Base-by-base conservation (phyloP, 2,329 filamentous ascomycete genomes). In the Acephala macrosclerotiorum region DNA sequence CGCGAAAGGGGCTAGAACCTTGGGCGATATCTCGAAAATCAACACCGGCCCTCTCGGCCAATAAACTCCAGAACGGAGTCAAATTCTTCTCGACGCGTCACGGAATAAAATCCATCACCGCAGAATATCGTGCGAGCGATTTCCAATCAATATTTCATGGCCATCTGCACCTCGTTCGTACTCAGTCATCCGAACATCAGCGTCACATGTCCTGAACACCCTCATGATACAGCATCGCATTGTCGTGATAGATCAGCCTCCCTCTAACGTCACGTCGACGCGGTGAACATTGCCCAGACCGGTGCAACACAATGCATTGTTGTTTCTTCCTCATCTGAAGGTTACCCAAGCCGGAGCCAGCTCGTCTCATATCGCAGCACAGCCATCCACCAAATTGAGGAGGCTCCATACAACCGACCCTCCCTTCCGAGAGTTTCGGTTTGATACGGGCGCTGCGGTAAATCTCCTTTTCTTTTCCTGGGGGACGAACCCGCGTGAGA, bases 11-110 rank as follows among this genome's bases (percentile, higher is more conserved):
- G 29, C 29, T 9, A 33, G 29, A 33, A 33, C 29, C 29, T 9
- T 12, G 40, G 18, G 40, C 40, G 40, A 42, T 42, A 42, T 42
- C 8, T n/a, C n/a, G 14, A 18, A 16, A 26, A 25, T 26, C 47
- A 53, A 22, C 47, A 35, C 51, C 51, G 51, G 51, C 25, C 51
- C 51, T 33, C n/a, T 11, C 51, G 51, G 51, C 26, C 51, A 55
- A 55, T 55, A 55, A 35, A 18, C 2, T 7, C 12, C 5, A 6
- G 4, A 49, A 22, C 9, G n/a, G 29, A 51, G 22, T 14, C 18
- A 8, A 51, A 51, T 18, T 16, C 47, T n/a, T 51, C 47, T 20
- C 25, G 12, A 53, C 49, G 49, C 49, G 49, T 53, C 49, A 53
- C 49, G 25, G 12, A 25, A 49, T 29, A 3, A 18, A 3, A 4